These are phyloP conservation scores for Mitragyna speciosa DNA, from an alignment of 257 asterid species.

Conservation along the genomic window DNA sequence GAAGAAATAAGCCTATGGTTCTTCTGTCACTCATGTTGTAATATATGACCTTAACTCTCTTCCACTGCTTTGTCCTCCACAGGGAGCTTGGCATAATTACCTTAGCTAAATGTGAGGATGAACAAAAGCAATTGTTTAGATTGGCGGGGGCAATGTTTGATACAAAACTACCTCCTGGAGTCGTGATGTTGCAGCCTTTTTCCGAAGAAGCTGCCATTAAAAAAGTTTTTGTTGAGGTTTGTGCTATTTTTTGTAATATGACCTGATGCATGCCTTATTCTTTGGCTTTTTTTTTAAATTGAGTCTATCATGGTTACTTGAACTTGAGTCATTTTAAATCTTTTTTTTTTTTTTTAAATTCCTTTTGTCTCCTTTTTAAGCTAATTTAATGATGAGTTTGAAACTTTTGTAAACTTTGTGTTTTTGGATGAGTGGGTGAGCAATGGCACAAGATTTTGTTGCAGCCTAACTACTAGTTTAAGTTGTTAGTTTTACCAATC, in stretches of 20 bases:
- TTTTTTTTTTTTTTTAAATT: too few species aligned
- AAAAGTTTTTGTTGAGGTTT: constrained; percentile 79
- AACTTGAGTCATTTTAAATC: constrained; percentile 5
- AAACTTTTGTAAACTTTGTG: neutral
- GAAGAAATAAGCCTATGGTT: neutral
- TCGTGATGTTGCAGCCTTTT: constrained; percentile 86
- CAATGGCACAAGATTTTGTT: neutral
- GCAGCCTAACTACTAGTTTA: neutral
- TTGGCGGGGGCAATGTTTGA: constrained; percentile 93
- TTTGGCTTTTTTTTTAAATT: neutral
- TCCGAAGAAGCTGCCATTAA: constrained; percentile 87
- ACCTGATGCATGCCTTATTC: neutral
- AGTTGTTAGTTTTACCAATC: neutral
- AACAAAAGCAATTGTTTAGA: constrained; percentile 68
- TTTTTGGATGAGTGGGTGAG: neutral
- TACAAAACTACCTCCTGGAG: constrained; percentile 94
- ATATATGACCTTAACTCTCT: neutral
- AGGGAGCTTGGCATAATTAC: constrained; percentile 95
- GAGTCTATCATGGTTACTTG: neutral
- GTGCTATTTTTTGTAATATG: constrained; percentile 4
- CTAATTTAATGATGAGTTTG: neutral
- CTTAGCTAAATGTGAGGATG: constrained; percentile 61
- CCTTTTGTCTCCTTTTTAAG: neutral
- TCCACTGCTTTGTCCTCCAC: neutral
- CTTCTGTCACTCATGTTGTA: neutral